Percentiles rank a stretch among this genome's conserved stretches.
phyloP scores from a whole-genome alignment of 2,329 filamentous ascomycete genomes.

The Chaetoscypha palmicola region DNA sequence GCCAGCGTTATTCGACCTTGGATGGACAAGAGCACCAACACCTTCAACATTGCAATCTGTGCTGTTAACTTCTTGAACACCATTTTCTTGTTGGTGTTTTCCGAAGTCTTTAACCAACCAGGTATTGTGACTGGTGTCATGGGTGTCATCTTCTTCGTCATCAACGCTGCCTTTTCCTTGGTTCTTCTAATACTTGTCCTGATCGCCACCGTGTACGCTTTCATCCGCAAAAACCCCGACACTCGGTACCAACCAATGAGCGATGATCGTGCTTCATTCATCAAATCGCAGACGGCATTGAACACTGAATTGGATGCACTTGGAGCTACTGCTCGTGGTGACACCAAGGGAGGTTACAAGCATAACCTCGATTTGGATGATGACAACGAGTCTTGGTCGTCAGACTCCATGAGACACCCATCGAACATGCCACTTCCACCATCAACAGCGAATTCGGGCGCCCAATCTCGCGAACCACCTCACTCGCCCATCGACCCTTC shows the following conservation, averaged over 20 bases:
- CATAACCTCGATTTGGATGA: slow-evolving; percentile 60
- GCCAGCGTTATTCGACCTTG: slow-evolving; percentile 80
- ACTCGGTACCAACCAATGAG: slow-evolving; percentile 94
- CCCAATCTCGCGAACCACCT: slow-evolving; percentile 31
- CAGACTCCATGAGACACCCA: slow-evolving; percentile 44
- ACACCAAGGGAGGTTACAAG: slow-evolving; percentile 55
- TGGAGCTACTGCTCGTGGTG: slow-evolving; percentile 80
- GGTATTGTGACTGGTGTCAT: slow-evolving; percentile 78
- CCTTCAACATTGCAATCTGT: slow-evolving; percentile 89
- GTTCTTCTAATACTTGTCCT: slow-evolving; percentile 78
- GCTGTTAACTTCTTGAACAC: slow-evolving; percentile 86
- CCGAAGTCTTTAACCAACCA: slow-evolving; percentile 77
- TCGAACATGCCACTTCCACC: slow-evolving; percentile 31
- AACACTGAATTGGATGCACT: slow-evolving; percentile 87
- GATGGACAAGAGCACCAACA: slow-evolving; percentile 99
- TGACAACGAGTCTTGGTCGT: slow-evolving; percentile 61
- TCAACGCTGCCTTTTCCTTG: slow-evolving; percentile 77
- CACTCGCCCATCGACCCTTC: slow-evolving; percentile 44
- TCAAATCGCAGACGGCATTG: slow-evolving; percentile 87
- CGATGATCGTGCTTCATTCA: slow-evolving; percentile 92
- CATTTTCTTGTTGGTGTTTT: slow-evolving; percentile 85
- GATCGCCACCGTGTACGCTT: slow-evolving; percentile 67
- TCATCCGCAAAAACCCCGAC: slow-evolving; percentile 90
- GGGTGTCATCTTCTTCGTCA: slow-evolving; percentile 81
- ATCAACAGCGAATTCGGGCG: slow-evolving; percentile 26